A percentile compares a stretch with the other conserved stretches of the same genome.
These are phyloP conservation scores for Avena atlantica DNA, from an alignment of 176 grass and related monocot species.

Conservation along the genomic window DNA sequence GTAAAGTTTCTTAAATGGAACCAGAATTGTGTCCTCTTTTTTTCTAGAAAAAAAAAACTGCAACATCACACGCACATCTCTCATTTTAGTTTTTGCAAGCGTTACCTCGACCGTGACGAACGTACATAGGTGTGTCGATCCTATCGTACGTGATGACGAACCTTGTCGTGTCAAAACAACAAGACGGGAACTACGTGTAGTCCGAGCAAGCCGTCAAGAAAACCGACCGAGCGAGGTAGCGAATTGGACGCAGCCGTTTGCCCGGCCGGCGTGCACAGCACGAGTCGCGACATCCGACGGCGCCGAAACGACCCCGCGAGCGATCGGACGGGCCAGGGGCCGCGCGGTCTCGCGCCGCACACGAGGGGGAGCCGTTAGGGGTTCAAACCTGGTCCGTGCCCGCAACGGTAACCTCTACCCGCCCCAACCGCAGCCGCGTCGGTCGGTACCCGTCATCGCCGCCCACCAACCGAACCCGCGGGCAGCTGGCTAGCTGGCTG, in stretches of 20 bases:
- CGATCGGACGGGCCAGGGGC: neutral
- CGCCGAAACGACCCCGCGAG: neutral
- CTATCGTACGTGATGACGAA: neutral
- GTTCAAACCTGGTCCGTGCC: slow-evolving; percentile 12
- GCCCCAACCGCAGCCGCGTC: neutral
- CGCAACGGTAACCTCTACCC: neutral
- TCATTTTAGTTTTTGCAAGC: neutral
- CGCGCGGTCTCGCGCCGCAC: neutral
- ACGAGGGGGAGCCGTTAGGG: neutral
- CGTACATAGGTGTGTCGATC: neutral
- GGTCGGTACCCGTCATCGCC: neutral
- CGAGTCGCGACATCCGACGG: neutral
- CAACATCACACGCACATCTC: too few species aligned
- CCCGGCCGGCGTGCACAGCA: neutral
- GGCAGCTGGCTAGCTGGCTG: neutral
- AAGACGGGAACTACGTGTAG: neutral
- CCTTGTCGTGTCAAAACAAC: neutral
- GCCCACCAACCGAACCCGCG: neutral
- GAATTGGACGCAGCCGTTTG: neutral
- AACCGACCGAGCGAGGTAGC: neutral
- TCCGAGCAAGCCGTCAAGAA: neutral
- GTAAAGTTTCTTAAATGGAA: too few species aligned
- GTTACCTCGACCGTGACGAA: neutral
- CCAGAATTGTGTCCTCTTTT: too few species aligned
- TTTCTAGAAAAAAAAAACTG: too few species aligned